These are phyloP conservation scores for Prototheca wickerhamii DNA, from an alignment of 163 green algal species.

Conservation along the genomic window DNA sequence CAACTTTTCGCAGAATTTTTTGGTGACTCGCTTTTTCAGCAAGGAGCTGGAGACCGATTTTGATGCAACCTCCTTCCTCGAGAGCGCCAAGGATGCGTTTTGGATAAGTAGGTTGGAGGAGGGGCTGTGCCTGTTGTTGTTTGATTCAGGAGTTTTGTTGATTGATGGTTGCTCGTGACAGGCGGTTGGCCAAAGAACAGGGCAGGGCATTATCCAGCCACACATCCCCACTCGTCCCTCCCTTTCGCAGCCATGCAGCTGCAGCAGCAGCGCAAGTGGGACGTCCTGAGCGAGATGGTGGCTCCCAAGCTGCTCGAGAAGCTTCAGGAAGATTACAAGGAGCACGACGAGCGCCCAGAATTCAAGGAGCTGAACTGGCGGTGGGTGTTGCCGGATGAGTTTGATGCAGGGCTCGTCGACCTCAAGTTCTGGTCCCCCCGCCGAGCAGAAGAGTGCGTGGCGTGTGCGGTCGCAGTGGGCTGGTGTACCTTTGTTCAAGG, in stretches of 20 bases:
- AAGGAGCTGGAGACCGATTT: constrained; percentile 10
- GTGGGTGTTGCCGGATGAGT: neutral
- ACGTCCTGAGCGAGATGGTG: constrained; percentile 9
- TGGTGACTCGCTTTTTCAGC: neutral
- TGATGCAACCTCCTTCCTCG: constrained; percentile 6
- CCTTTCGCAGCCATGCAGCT: neutral
- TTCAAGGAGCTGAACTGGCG: neutral
- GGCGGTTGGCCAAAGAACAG: too few species aligned
- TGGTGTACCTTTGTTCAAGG: neutral
- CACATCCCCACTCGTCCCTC: neutral
- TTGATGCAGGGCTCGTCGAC: neutral
- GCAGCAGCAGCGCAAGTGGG: constrained; percentile 1
- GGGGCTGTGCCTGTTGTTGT: neutral
- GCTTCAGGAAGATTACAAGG: neutral
- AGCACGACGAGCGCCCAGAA: neutral
- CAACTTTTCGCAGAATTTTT: neutral
- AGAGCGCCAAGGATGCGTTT: constrained; percentile 15
- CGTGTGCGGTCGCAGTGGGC: neutral
- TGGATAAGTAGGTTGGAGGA: neutral
- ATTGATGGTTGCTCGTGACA: too few species aligned
- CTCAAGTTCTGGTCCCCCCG: neutral
- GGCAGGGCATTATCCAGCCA: neutral
- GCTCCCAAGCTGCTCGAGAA: constrained; percentile 3
- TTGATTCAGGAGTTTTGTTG: too few species aligned
- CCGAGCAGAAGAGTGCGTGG: neutral